Evolutionary conservation across 768 basidiomycete genomes (phyloP).

Genomic region (Holtermannia corniformis): DNA sequence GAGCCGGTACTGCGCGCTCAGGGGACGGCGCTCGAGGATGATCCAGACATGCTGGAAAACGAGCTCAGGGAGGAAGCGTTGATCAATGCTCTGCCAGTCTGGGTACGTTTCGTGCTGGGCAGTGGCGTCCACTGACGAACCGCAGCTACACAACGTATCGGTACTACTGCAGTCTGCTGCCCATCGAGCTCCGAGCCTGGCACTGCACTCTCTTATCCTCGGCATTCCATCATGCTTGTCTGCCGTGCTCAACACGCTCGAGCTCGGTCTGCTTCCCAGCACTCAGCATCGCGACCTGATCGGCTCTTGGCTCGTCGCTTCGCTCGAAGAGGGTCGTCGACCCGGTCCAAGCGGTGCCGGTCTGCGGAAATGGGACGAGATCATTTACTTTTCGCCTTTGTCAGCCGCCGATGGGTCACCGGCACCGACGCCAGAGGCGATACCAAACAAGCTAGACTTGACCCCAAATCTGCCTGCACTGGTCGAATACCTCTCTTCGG

Average conservation of each 20-base stretch:
- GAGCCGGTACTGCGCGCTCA: slow-evolving; percentile 43
- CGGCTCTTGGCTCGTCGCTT: slow-evolving; percentile 39
- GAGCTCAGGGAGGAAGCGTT: slow-evolving; percentile 48
- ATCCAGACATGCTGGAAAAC: slow-evolving; percentile 42
- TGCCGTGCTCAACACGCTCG: slow-evolving; percentile 28
- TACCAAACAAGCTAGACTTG: slow-evolving; percentile 22
- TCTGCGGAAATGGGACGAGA: slow-evolving; percentile 24
- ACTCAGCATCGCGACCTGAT: slow-evolving; percentile 39
- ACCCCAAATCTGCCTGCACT: slow-evolving; percentile 21
- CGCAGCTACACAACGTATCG: slow-evolving; percentile 75
- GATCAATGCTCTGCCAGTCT: slow-evolving; percentile 57
- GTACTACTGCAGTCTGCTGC: slow-evolving; percentile 70
- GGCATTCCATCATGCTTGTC: slow-evolving; percentile 47
- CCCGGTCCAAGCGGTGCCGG: slow-evolving; percentile 21
- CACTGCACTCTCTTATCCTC: slow-evolving; percentile 60
- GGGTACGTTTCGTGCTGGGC: slow-evolving; percentile 53
- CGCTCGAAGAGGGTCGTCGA: slow-evolving; percentile 36
- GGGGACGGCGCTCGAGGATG: slow-evolving; percentile 45
- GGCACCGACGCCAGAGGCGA: slow-evolving; percentile 1
- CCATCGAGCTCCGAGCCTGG: slow-evolving; percentile 56
- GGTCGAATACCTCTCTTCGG: slow-evolving; percentile 33
- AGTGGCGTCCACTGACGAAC: neutral
- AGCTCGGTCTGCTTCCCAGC: slow-evolving; percentile 30
- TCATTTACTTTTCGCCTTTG: slow-evolving; percentile 1
- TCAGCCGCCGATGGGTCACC: slow-evolving; percentile 1